A percentile compares a stretch with the other conserved stretches of the same genome.
phyloP scores from a whole-genome alignment of 192 early-diverging fungal species.

The Coemansia sp. region DNA sequence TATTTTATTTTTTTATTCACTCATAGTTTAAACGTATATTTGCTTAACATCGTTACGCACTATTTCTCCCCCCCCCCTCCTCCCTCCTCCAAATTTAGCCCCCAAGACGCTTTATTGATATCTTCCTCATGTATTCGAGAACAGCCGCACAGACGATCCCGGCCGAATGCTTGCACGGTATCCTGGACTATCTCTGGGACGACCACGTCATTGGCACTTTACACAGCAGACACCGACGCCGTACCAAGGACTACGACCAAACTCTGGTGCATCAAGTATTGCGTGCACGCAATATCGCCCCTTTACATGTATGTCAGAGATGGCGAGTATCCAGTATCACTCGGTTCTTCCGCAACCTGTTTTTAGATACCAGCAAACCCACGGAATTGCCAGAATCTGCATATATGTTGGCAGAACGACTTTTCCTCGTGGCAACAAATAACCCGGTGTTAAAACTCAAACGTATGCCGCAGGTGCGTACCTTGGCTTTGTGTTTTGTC shows the following conservation, averaged over 20 bases:
- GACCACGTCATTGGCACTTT: slow-evolving; percentile 15
- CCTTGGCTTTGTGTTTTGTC: slow-evolving; percentile 25
- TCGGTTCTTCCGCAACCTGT: slow-evolving; percentile 26
- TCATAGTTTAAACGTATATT: not conserved
- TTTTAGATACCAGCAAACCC: slow-evolving; percentile 3
- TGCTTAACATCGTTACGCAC: no score
- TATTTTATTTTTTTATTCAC: not conserved
- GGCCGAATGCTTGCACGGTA: slow-evolving; percentile 28
- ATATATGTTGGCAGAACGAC: not conserved
- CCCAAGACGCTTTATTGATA: not conserved
- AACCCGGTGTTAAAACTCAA: not conserved
- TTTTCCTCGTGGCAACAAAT: not conserved
- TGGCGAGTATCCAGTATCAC: slow-evolving; percentile 23
- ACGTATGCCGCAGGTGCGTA: slow-evolving; percentile 9
- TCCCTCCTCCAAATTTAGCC: not conserved
- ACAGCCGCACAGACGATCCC: slow-evolving; percentile 12
- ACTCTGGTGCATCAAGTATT: slow-evolving; percentile 23
- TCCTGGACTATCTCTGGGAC: slow-evolving; percentile 42
- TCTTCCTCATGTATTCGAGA: not conserved
- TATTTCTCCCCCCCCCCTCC: no score
- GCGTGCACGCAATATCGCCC: slow-evolving; percentile 18
- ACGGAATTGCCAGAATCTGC: not conserved
- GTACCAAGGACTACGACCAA: slow-evolving; percentile 42
- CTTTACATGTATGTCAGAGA: slow-evolving; percentile 33
- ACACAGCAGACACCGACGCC: slow-evolving; percentile 22